These are phyloP conservation scores for Eucalyptus pauciflora DNA, from an alignment of 345 rosid species.

Conservation along the genomic window DNA sequence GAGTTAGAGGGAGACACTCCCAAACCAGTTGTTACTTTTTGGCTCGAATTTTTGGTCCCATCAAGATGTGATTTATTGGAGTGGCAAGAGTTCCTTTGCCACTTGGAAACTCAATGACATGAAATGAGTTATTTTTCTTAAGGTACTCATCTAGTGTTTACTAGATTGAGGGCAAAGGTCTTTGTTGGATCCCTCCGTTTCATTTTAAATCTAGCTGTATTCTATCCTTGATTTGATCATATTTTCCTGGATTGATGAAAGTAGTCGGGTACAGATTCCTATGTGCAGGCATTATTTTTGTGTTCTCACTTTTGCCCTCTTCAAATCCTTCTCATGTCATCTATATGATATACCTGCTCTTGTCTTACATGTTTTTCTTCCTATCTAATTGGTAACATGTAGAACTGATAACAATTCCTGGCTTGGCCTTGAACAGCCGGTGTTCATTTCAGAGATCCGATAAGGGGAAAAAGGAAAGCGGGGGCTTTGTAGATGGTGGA, in stretches of 20 bases:
- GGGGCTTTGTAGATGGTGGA: not conserved
- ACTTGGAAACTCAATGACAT: not conserved
- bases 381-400: not conserved
- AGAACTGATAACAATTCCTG: not conserved
- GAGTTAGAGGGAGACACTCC: slow-evolving; percentile 7
- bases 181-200: not conserved
- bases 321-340: not conserved
- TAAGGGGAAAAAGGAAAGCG: not conserved
- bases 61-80: not conserved
- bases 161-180: not conserved
- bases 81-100: not conserved
- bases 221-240: not conserved
- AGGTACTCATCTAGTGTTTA: not conserved
- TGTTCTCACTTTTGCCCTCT: not conserved
- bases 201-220: not conserved
- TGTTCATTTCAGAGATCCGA: not conserved
- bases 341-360: not conserved
- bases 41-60: slow-evolving; percentile 8
- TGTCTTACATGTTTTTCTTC: not conserved
- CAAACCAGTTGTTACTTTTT: slow-evolving; percentile 1
- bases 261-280: not conserved
- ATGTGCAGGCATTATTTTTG: not conserved
- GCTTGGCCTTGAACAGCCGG: not conserved
- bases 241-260: not conserved
- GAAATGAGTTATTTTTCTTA: not conserved